Evolutionary conservation across 192 early-diverging fungal species (phyloP), one percentile per base, ranked within the genome.

Genomic region (Coemansia interrupta): DNA sequence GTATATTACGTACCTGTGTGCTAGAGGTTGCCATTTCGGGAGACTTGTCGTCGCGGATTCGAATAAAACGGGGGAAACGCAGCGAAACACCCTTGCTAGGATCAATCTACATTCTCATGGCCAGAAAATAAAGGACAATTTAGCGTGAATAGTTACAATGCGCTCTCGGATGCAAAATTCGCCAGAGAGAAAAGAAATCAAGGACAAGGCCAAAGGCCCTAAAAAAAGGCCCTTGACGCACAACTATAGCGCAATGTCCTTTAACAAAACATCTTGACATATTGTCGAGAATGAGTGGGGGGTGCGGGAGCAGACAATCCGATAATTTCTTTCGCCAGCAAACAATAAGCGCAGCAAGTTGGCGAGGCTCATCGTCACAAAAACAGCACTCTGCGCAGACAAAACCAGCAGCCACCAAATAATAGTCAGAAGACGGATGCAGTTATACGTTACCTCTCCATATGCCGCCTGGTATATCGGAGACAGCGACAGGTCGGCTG

Each of bases 31-130:
- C 94, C 67, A 93, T 84, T 66, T 95, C 93, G 0, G 95, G 87
- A 5, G 72, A 71, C 78, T 99, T 99, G 79, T 99, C 97, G 36
- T 98, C 96, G 11, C 97, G 84, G 13, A 97, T 68, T 30, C 93
- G 85, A 58, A 98, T 89, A 66, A 99, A 99, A 24, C 97, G 81
- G 38, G 97, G 97, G 77, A 99, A 99, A 30, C 97, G 90, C 53
- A 99, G 80, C 28, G 93, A 96, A 36, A 99, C 90, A 10, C 97
- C 97, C 74, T 95, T 97, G 63, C 61, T 71, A 4, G 78, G 58
- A 58, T 96, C 91, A 23, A 89, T 66, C 86, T 88, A 77, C 46
- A 77, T 9, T 26, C 38, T 0, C 13, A n/a, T n/a, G n/a, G n/a
- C n/a, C 3, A 39, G 32, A 58, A 54, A 41, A 41, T 41, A 46